Evolutionary conservation across 306 rosid species (phyloP).

Genomic region (Argentina anserina): DNA sequence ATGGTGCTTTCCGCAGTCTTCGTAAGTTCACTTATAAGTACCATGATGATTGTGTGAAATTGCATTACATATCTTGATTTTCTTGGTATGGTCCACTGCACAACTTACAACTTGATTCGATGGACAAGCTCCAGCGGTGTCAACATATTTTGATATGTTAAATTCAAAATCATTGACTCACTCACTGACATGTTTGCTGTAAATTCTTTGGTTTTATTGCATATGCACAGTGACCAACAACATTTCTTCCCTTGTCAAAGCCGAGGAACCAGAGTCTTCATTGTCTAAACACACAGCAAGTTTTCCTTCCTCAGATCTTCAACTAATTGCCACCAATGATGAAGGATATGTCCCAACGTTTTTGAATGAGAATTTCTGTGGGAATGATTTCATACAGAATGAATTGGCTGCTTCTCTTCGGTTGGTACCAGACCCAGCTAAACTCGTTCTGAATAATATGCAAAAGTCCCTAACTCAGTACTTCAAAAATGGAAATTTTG

Average conservation of each 20-base stretch:
- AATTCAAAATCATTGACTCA: not conserved
- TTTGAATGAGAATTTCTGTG: conserved; percentile 22
- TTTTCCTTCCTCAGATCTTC: conserved; percentile 20
- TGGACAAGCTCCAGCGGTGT: not conserved
- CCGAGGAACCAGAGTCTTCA: conserved; percentile 18
- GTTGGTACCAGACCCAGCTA: conserved; percentile 38
- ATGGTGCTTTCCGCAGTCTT: not conserved
- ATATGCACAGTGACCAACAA: conserved; percentile 9
- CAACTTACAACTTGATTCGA: not conserved
- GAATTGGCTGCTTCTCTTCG: conserved; percentile 23
- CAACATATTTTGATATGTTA: not conserved
- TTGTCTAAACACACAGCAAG: not conserved
- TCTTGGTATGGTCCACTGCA: not conserved
- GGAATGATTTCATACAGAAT: conserved; percentile 5
- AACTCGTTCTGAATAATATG: conserved; percentile 37
- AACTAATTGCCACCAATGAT: conserved; percentile 11
- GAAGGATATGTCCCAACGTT: conserved; percentile 22
- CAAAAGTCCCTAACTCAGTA: conserved; percentile 20
- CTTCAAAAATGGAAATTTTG: conserved; percentile 8
- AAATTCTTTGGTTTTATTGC: not conserved
- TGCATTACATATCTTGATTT: not conserved
- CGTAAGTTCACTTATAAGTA: not conserved
- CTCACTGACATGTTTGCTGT: not conserved
- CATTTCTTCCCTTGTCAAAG: conserved; percentile 1
- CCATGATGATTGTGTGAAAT: not conserved